A percentile compares a stretch with the other conserved stretches of the same genome.
Conservation (phyloP, 2,329 filamentous ascomycete genomes). For the Clonostachys solani region DNA sequence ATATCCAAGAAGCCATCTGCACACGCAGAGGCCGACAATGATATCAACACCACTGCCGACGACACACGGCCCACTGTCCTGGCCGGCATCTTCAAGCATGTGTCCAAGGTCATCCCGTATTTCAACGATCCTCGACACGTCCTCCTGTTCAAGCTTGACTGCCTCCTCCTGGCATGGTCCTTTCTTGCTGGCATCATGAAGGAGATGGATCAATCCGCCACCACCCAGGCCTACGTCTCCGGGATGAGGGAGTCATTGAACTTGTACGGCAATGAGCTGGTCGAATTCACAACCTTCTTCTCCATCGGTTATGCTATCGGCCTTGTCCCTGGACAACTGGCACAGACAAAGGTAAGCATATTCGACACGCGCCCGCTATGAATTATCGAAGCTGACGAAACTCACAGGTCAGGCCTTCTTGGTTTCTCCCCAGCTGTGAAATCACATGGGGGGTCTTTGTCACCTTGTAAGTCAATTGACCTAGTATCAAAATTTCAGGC, state of each 20-base stretch:
- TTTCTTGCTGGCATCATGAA: conserved; percentile 28
- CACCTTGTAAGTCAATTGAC: conserved; percentile 20
- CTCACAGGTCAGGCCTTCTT: conserved; percentile 24
- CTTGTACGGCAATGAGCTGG: conserved; percentile 48
- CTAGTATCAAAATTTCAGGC: conserved; percentile 19
- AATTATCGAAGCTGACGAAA: no score
- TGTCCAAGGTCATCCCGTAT: conserved; percentile 3
- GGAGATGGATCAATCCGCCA: conserved; percentile 28
- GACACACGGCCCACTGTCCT: background rate
- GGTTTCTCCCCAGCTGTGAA: conserved; percentile 32
- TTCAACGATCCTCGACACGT: conserved; percentile 22
- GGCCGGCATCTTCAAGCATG: background rate
- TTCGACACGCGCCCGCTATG: no score
- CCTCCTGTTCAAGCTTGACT: conserved; percentile 23
- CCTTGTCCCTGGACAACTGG: conserved; percentile 28
- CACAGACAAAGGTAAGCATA: conserved; percentile 17
- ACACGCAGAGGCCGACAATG: background rate
- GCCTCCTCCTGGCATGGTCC: conserved; percentile 24
- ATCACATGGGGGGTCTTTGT: conserved; percentile 20
- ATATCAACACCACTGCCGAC: background rate
- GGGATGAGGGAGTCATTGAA: conserved; percentile 28
- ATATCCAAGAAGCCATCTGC: no score
- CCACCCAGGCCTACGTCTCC: conserved; percentile 26
- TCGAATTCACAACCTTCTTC: conserved; percentile 47
- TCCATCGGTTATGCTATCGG: conserved; percentile 56